Evolutionary conservation across 2,329 filamentous ascomycete genomes (phyloP), one percentile per base, ranked within the genome.

Genomic region (Neonectria punicea): DNA sequence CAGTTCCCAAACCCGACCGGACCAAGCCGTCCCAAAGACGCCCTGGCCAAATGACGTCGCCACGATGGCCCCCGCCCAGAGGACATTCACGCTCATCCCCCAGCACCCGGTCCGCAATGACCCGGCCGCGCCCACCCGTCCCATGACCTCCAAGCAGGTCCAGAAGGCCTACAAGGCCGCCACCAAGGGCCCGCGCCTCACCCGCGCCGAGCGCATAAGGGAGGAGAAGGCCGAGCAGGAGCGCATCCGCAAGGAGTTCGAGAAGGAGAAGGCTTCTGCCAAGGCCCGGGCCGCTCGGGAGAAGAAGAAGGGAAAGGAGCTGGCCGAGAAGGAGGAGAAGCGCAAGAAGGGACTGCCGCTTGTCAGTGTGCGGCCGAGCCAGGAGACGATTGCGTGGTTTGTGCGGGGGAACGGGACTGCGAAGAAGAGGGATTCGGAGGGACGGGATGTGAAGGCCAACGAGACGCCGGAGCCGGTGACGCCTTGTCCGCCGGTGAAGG

Each of bases 371-470:
- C 80, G 83, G 39, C 84, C 87, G 0, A 89, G 87, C 36, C 88
- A 90, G 73, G 84, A 84, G 46, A 87, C 84, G 0, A 87, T 90
- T 66, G 80, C 86, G 18, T 74, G 81, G 39, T 90, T 90, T 62
- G 76, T 87, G 8, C 77, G 79, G 39, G 77, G 79, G 0, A 76
- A 78, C n/a, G 76, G 75, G 1, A 68, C 69, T 3, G 61, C 63
- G 1, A 79, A 69, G 58, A 80, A 79, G 70, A 76, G 76, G 43
- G 74, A 76, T 34, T 58, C 46, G 3, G 64, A 58, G 6, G 77
- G 75, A 3, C 57, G 60, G 16, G 66, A 67, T 4, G 59, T 71
- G 22, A 11, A 43, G 67, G 50, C 44, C 13, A 47, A 18, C 2
- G 28, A 55, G 32, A 25, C 49, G 16, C 18, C 20, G 2, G 50